Percentiles rank a stretch among this genome's conserved stretches.
Evolutionary conservation across 2,329 filamentous ascomycete genomes (phyloP).

Genomic region (Fusarium graminum): DNA sequence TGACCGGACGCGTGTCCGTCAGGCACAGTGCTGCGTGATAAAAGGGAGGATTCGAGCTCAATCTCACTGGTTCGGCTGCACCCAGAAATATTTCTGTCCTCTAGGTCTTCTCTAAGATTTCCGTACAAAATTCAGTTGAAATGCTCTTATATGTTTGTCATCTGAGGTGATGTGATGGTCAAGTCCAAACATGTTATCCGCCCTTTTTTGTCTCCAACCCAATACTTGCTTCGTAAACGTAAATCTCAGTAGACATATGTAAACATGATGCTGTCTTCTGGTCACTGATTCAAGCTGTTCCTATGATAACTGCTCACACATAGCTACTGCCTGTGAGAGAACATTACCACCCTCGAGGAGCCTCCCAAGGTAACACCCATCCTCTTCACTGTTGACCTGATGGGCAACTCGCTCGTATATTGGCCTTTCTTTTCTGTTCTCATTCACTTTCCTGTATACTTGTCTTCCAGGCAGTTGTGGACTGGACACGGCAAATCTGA

Average conservation of each 20-base stretch:
- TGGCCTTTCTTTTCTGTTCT: no score
- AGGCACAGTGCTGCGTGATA: slow-evolving; percentile 38
- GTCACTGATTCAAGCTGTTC: background rate
- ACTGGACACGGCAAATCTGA: slow-evolving; percentile 2
- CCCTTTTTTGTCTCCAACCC: no score
- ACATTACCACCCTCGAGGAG: background rate
- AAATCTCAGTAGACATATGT: background rate
- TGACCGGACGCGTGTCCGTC: slow-evolving; percentile 43
- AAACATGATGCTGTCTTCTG: background rate
- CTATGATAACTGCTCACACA: background rate
- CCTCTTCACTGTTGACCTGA: no score
- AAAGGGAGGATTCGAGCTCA: slow-evolving; percentile 42
- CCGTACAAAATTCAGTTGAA: slow-evolving; percentile 51
- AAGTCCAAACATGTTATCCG: background rate
- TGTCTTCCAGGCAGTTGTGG: no score
- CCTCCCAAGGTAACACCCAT: background rate
- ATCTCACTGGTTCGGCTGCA: slow-evolving; percentile 47
- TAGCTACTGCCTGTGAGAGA: no score
- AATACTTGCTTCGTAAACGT: background rate
- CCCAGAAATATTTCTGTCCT: slow-evolving; percentile 48
- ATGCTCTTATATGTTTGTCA: slow-evolving; percentile 38
- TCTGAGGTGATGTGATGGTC: slow-evolving; percentile 7
- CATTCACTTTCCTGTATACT: no score
- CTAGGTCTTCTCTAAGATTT: slow-evolving; percentile 51
- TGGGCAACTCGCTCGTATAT: no score